These are phyloP conservation scores for Pseudocercospora fuligena DNA, from an alignment of 2,329 filamentous ascomycete genomes.

Conservation along the genomic window DNA sequence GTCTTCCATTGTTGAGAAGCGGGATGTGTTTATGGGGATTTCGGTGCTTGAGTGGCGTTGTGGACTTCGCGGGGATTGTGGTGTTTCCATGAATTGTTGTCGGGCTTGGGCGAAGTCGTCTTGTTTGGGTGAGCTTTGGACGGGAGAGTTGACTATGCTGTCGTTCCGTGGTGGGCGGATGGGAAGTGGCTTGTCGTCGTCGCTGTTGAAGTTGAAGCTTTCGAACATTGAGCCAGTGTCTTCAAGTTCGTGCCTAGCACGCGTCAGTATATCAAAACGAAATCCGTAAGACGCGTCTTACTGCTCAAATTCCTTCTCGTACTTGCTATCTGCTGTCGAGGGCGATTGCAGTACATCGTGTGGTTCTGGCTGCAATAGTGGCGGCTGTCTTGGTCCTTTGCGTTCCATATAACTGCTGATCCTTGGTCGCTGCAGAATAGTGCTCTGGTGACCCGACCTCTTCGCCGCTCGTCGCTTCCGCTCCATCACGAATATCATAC, in stretches of 20 bases:
- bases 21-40: not conserved
- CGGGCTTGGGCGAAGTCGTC: not conserved
- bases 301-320: not conserved
- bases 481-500: not conserved
- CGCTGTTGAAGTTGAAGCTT: slow-evolving; percentile 11
- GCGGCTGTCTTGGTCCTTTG: not conserved
- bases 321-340: slow-evolving; percentile 3
- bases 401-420: slow-evolving; percentile 7
- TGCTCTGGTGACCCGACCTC: not conserved
- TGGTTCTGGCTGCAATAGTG: not conserved
- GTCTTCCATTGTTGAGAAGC: not conserved
- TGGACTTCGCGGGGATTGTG: slow-evolving; percentile 5
- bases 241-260: not conserved
- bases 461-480: not conserved
- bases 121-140: not conserved
- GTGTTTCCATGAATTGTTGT: slow-evolving; percentile 3
- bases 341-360: not conserved
- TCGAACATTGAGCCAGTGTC: not conserved
- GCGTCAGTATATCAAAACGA: not conserved
- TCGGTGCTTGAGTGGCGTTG: slow-evolving; percentile 13
- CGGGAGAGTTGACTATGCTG: slow-evolving; percentile 9
- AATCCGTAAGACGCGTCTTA: not conserved
- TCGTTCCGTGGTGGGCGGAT: slow-evolving; percentile 14
- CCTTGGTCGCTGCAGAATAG: not conserved
- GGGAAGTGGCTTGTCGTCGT: slow-evolving; percentile 17